Base-by-base conservation (phyloP, 1,284 basidiomycete genomes). In the Cystobasidium sp. region DNA sequence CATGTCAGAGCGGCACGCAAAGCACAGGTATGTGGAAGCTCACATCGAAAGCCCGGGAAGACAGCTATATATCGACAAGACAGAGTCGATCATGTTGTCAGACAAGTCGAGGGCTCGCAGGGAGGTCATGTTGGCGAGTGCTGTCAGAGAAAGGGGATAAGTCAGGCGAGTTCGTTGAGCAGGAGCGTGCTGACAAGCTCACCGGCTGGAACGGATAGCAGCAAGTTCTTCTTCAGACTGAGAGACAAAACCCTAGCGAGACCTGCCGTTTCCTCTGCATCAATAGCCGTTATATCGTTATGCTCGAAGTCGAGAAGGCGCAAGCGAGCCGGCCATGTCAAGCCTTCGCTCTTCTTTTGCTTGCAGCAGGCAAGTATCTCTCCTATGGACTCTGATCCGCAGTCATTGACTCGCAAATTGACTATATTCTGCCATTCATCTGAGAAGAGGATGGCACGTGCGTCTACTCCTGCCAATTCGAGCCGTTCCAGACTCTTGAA, bases 51-150 rank as follows among this genome's bases (percentile, higher is more conserved):
- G 43, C 2, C 59, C 70, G 10, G 56, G 56, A 4, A 73, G 53
- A 73, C 88, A 87, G 46, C 87, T 87, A 80, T 93, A 91, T 65
- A 95, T 94, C 39, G 91, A 92, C 3, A 95, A 87, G 18, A 97
- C 91, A 6, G 94, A 95, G 79, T 96, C 94, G 78, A 99, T 94
- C 87, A 98, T 91, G 84, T 99, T 98, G 83, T 94, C 91, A 18
- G 91, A 87, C 20, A 99, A 87, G 83, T 97, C 96, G 79, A 99
- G 89, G 43, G 90, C 92, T 56, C 88, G 83, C 61, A 98, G 90
- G 75, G 88, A 90, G 79, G 89, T 88, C 8, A 97, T 87, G 0
- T 85, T 81, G 6, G 88, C 87, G 20, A 98, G 86, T 14, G 74
- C 77, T 76, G 39, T 18, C n/a, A 56, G 12, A 56, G 18, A 16